Evolutionary conservation across 2,329 filamentous ascomycete species (phyloP).

Genomic region (Ambrosiella cleistominuta): DNA sequence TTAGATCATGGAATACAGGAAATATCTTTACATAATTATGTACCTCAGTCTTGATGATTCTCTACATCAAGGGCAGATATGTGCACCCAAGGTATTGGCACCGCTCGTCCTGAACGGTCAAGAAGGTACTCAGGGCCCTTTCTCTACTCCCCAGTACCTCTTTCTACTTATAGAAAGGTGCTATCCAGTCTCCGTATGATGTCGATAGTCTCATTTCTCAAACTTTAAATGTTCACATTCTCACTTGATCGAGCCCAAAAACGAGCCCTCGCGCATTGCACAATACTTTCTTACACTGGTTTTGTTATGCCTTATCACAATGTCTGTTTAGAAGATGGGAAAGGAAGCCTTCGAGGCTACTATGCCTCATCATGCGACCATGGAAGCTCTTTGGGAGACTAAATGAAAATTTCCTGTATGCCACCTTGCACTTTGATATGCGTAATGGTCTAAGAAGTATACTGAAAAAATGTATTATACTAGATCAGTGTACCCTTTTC

Average conservation of each 20-base stretch:
- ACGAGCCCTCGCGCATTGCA: not conserved
- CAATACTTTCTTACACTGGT: not conserved
- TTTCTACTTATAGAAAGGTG: too few species aligned
- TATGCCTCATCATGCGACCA: constrained; percentile 41
- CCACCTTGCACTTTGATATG: not conserved
- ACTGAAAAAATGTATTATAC: constrained; percentile 24
- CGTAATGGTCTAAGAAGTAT: not conserved
- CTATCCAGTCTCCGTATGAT: too few species aligned
- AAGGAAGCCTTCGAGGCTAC: constrained; percentile 23
- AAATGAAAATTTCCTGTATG: constrained; percentile 55
- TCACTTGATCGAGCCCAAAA: not conserved
- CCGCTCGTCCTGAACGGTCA: too few species aligned
- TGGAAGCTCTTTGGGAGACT: constrained; percentile 52
- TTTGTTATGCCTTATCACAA: not conserved
- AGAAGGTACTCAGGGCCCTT: too few species aligned
- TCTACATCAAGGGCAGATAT: too few species aligned
- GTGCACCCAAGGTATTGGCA: too few species aligned
- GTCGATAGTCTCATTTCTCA: too few species aligned
- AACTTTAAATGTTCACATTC: not conserved
- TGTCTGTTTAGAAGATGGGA: constrained; percentile 26
- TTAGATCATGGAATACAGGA: not conserved
- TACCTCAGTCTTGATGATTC: too few species aligned
- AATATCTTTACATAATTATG: not conserved
- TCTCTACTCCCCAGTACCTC: too few species aligned
- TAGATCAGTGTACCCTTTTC: constrained; percentile 55